phyloP scores from a whole-genome alignment of 1,139 yeast species.

The Scheffersomyces titani region DNA sequence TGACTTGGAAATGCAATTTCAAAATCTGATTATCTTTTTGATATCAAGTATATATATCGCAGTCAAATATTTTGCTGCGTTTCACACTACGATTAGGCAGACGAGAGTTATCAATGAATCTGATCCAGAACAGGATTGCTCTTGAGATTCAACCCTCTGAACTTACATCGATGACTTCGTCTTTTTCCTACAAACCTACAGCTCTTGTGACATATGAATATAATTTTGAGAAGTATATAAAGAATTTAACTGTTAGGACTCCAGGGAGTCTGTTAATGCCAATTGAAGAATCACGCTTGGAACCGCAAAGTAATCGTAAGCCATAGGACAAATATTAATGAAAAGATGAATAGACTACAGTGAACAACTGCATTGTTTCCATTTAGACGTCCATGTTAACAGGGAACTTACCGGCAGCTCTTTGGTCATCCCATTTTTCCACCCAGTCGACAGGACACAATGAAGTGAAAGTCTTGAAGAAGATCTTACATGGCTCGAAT shows the following conservation, averaged over 20 bases:
- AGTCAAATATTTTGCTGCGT: background rate
- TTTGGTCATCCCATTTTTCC: conserved; percentile 95
- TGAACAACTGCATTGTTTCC: conserved; percentile 1
- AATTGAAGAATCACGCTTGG: background rate
- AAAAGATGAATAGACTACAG: background rate
- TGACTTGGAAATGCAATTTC: background rate
- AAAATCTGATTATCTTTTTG: background rate
- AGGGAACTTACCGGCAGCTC: conserved; percentile 60
- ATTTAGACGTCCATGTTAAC: conserved; percentile 24
- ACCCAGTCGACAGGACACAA: conserved; percentile 94
- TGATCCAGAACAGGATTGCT: background rate
- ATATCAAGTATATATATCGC: conserved; percentile 13
- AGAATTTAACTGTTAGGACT: background rate
- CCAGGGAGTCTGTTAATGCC: background rate
- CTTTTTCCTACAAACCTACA: conserved; percentile 15
- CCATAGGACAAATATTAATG: background rate
- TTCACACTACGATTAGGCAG: background rate
- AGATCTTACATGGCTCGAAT: conserved; percentile 95
- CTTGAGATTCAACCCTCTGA: conserved; percentile 24
- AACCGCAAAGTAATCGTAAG: background rate
- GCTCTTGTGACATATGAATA: background rate
- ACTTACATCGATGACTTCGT: conserved; percentile 69
- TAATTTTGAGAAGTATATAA: background rate
- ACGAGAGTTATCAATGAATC: background rate
- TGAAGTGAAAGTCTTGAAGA: conserved; percentile 86